Percentiles rank a stretch among this genome's conserved stretches.
These are phyloP conservation scores for Alternaria incomplexa DNA, from an alignment of 2,329 filamentous ascomycete species.

Conservation along the genomic window DNA sequence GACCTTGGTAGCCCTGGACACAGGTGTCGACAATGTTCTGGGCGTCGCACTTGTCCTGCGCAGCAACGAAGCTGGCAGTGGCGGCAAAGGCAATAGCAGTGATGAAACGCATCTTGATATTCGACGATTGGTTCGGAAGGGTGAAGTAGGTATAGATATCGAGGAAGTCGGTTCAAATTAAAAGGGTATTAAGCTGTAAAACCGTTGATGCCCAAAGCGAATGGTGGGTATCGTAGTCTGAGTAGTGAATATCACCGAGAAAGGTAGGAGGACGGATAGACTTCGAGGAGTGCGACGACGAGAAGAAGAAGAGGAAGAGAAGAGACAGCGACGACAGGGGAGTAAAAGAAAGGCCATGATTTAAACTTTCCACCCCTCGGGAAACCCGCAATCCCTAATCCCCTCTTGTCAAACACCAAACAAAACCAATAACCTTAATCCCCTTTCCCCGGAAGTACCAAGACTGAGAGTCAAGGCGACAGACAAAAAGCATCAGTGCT, in stretches of 20 bases:
- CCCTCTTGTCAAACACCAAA: slow-evolving; percentile 1
- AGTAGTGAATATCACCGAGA: not conserved
- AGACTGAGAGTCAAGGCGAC: not conserved
- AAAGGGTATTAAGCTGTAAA: not conserved
- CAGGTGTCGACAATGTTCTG: slow-evolving; percentile 60
- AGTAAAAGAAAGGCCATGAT: not conserved
- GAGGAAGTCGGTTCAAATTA: not conserved
- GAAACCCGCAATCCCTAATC: not conserved
- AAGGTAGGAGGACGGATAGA: not conserved
- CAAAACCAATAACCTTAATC: slow-evolving; percentile 1
- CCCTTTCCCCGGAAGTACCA: not conserved
- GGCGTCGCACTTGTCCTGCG: slow-evolving; percentile 46
- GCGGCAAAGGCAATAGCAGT: slow-evolving; percentile 33
- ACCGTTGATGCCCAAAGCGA: not conserved
- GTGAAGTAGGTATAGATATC: not conserved
- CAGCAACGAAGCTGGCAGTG: slow-evolving; percentile 48
- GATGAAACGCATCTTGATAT: slow-evolving; percentile 42
- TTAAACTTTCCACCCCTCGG: not conserved
- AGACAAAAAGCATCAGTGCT: not conserved
- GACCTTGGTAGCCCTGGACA: slow-evolving; percentile 48
- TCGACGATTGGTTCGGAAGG: not conserved
- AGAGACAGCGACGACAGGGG: not conserved
- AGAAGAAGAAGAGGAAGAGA: not conserved
- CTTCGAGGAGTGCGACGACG: not conserved
- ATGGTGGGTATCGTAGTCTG: not conserved